These are phyloP conservation scores for Aureobasidium sp. DNA, from an alignment of 2,329 filamentous ascomycete species.

Conservation along the genomic window DNA sequence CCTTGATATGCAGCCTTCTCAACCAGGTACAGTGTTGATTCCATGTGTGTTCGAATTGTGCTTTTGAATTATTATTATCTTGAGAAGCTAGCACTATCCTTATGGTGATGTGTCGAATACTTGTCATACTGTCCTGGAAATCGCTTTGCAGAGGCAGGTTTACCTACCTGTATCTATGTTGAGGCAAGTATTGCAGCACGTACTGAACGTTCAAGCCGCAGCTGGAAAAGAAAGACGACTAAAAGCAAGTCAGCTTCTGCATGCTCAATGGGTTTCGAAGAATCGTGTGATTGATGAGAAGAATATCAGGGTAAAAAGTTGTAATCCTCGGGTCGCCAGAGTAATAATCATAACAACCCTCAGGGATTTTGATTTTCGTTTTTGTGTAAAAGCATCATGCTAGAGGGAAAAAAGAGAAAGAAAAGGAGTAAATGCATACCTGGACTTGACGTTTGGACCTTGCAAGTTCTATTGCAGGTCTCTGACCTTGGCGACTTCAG, in stretches of 20 bases:
- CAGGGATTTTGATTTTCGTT: slow-evolving; percentile 15
- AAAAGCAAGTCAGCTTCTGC: neutral
- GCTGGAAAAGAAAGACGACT: neutral
- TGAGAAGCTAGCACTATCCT: too few species aligned
- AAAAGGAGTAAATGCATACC: neutral
- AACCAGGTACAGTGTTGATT: too few species aligned
- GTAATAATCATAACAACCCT: slow-evolving; percentile 2
- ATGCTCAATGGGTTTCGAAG: neutral
- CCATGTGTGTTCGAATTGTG: too few species aligned
- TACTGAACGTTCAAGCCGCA: neutral
- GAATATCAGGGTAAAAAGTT: slow-evolving; percentile 5
- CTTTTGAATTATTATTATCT: too few species aligned
- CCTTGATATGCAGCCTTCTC: too few species aligned
- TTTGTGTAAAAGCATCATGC: slow-evolving; percentile 12
- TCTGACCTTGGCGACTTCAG: slow-evolving; percentile 40
- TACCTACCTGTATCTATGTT: too few species aligned
- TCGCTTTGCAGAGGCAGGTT: too few species aligned
- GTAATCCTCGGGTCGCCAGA: slow-evolving; percentile 2
- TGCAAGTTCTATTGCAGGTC: neutral
- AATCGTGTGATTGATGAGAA: neutral
- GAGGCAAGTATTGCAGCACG: neutral
- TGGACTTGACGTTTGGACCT: neutral
- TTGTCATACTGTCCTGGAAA: too few species aligned
- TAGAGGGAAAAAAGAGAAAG: neutral
- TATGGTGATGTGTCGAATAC: too few species aligned